Conservation (phyloP, 352 stramenopile genomes). For the Achlya hypogyna region DNA sequence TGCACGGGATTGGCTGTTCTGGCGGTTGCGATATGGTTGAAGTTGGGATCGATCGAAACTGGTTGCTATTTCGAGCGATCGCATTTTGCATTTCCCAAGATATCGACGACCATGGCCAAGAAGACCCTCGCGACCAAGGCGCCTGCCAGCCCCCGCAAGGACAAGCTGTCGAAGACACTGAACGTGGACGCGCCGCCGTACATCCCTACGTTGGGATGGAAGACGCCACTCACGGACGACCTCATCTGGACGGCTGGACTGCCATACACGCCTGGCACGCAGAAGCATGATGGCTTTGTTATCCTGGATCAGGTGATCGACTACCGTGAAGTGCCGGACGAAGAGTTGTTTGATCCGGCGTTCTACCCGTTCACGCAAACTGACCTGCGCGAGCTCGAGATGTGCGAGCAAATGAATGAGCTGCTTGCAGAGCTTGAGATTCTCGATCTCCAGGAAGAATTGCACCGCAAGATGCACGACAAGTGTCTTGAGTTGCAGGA, state of each 20-base stretch:
- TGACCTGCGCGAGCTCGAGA: conserved; percentile 18
- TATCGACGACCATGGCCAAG: background rate
- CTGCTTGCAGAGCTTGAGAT: conserved; percentile 19
- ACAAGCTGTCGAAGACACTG: background rate
- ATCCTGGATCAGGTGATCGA: conserved; percentile 17
- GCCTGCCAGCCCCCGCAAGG: background rate
- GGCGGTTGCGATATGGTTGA: background rate
- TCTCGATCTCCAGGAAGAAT: conserved; percentile 20
- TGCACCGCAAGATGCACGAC: conserved; percentile 19
- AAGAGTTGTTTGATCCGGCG: conserved; percentile 21
- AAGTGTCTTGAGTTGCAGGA: conserved; percentile 13
- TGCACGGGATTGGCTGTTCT: background rate
- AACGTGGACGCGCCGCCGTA: conserved; percentile 13
- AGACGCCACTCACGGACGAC: conserved; percentile 17
- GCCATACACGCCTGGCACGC: background rate
- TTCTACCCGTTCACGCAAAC: conserved; percentile 22
- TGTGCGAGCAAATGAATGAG: conserved; percentile 22
- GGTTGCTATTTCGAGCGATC: too few relatives aligned
- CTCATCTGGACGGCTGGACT: background rate
- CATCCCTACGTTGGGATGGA: conserved; percentile 13
- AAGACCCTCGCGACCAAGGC: background rate
- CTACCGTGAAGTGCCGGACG: conserved; percentile 19
- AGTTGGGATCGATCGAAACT: background rate
- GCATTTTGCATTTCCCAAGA: background rate
- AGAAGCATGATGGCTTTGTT: conserved; percentile 16